Conservation (phyloP, 1,284 basidiomycete genomes). For the Blastosporella zonata region DNA sequence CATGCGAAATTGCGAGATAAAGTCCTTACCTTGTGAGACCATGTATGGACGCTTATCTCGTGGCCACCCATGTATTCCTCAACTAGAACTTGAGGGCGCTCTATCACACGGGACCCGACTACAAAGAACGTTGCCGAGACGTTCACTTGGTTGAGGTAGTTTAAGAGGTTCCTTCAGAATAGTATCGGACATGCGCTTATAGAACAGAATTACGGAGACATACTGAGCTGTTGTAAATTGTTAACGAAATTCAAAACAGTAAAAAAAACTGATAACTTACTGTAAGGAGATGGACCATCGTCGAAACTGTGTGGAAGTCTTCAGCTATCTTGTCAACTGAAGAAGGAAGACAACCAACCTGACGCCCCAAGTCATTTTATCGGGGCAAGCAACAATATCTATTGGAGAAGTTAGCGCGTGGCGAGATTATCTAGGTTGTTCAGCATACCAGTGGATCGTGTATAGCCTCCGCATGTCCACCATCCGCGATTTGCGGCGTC, state of each 20-base stretch:
- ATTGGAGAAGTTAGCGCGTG: neutral
- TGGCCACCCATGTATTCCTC: conserved; percentile 86
- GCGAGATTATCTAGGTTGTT: neutral
- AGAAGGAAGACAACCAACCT: conserved; percentile 35
- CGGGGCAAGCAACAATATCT: conserved; percentile 69
- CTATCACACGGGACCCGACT: conserved; percentile 86
- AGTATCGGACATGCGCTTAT: conserved; percentile 15
- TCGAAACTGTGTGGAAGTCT: conserved; percentile 54
- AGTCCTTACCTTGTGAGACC: conserved; percentile 60
- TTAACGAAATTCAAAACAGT: neutral
- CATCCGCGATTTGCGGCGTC: conserved; percentile 64
- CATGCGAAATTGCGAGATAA: conserved; percentile 2
- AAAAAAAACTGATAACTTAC: conserved; percentile 42
- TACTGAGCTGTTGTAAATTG: conserved; percentile 42
- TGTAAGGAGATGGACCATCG: conserved; percentile 83
- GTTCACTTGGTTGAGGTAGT: conserved; percentile 64
- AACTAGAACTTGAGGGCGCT: conserved; percentile 72
- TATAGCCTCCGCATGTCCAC: conserved; percentile 89
- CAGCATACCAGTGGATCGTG: conserved; percentile 45
- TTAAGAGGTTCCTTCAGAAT: conserved; percentile 53
- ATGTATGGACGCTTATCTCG: conserved; percentile 78
- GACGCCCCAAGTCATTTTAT: conserved; percentile 79
- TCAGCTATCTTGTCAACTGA: neutral
- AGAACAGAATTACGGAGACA: conserved; percentile 16
- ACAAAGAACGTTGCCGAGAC: conserved; percentile 89